Conservation (phyloP, 192 early-diverging fungal genomes). For the Coemansia sp. region DNA sequence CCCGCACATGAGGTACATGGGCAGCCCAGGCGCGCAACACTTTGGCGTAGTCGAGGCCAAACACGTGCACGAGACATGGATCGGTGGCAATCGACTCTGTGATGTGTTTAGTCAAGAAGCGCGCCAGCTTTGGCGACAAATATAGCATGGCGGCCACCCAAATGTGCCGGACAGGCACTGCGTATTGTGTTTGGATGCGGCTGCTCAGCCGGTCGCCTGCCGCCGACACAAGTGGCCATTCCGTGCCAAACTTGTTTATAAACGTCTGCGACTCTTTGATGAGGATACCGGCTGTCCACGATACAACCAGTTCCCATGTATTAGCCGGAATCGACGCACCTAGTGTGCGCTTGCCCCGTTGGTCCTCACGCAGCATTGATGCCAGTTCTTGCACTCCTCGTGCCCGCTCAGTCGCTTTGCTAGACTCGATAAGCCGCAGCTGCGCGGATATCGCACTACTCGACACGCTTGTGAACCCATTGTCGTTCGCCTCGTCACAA, state of each 20-base stretch:
- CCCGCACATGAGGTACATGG: conserved; percentile 38
- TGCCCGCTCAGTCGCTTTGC: conserved; percentile 44
- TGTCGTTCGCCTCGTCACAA: conserved; percentile 19
- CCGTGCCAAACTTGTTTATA: conserved; percentile 36
- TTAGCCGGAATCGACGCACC: conserved; percentile 19
- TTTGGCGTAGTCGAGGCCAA: conserved; percentile 45
- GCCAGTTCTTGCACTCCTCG: conserved; percentile 42
- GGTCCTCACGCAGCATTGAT: conserved; percentile 40
- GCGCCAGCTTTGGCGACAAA: conserved; percentile 37
- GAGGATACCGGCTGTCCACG: conserved; percentile 47
- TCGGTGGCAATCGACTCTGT: conserved; percentile 26
- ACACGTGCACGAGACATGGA: conserved; percentile 34
- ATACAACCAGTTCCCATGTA: conserved; percentile 37
- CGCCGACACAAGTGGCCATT: conserved; percentile 29
- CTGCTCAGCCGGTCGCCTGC: conserved; percentile 23
- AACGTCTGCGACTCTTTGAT: conserved; percentile 41
- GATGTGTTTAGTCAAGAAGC: conserved; percentile 37
- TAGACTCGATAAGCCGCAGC: conserved; percentile 38
- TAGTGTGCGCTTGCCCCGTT: conserved; percentile 8
- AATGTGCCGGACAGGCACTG: conserved; percentile 40
- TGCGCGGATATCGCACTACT: conserved; percentile 25
- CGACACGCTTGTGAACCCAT: not conserved
- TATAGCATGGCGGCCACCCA: conserved; percentile 46
- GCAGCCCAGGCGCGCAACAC: conserved; percentile 42
- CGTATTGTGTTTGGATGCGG: conserved; percentile 49